Base-by-base conservation (phyloP, 2,329 filamentous ascomycete genomes). In the Drechslera avenae region DNA sequence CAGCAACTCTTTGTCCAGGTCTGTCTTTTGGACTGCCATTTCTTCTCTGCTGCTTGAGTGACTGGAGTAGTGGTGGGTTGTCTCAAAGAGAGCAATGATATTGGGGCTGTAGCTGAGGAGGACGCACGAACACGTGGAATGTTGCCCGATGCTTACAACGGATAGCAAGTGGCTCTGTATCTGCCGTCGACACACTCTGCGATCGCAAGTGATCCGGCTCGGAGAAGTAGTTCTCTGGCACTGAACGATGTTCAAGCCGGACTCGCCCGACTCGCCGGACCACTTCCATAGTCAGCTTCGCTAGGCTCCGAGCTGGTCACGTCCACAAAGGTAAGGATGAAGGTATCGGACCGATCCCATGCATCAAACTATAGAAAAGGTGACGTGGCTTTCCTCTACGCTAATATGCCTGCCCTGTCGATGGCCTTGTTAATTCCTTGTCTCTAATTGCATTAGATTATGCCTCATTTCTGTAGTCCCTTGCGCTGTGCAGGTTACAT, bases 1-100 rank as follows among this genome's bases (percentile, higher is more conserved):
- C 23, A 40, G 37, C 37, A 40, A 30, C 23, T 40, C 12, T 40
- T 17, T 40, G 23, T 40, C 37, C 13, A 40, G 37, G 37, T 40
- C 37, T 40, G 37, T 30, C 37, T 40, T 21, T 40, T 40, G 37
- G 23, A 40, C 23, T 40, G 23, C 37, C 37, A 40, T 40, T 40
- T 30, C 23, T 14, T 40, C 37, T 30, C 23, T 40, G 37, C 21
- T 30, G 37, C 21, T 40, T 31, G 23, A 30, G 23, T 40, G n/a
- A 40, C 21, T 30, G 21, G 37, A 17, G 23, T 30, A 6, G 21
- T 40, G 37, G 23, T 31, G 21, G 23, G 37, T 40, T 40, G 37
- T 40, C 9, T 40, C n/a, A 30, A 30, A 31, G 37, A 40, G 37
- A 40, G 37, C n/a, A 40, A 40, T 40, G 23, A 40, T 40, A 30